Base-by-base conservation (phyloP, 177 flowering plant genomes). In the Vitis hybrid region DNA sequence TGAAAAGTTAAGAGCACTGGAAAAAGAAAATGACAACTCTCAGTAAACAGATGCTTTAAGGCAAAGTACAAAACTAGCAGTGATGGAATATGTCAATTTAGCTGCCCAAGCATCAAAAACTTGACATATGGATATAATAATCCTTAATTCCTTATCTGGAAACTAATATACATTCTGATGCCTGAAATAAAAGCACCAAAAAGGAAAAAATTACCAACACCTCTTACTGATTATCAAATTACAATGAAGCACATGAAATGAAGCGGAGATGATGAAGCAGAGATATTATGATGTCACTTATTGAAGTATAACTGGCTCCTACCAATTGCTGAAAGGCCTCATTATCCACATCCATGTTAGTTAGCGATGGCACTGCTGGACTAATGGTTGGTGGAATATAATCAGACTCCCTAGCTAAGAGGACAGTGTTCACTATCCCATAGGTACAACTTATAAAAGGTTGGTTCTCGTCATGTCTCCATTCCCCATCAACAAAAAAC, bases 401-500 rank as follows among this genome's bases (percentile, higher is more conserved):
- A 73, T 74, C 79, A 62, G 87, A 67, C 13, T 85, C 87, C 62
- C 74, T 62, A 33, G 83, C 68, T 68, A 84, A 69, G 20, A 77
- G 57, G 59, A 88, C 64, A 28, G 90, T 85, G 75, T 88, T 87
- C 62, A 85, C 89, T 11, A 76, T 62, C 17, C 90, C 92, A 75
- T 78, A 81, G 66, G 78, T 85, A 22, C 83, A 64, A 69, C 68
- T 79, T 17, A 75, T 70, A 64, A 14, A 71, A 31, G 86, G 86
- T 19, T 78, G 85, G 63, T 59, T 73, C 69, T 85, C 83, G 71
- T 88, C 92, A 71, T 88, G 87, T 38, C 81, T 72, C 90, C 89
- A 88, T 75, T 85, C 86, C 73, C 92, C 92, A 73, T 88, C 92
- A 68, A 88, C 88, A 65, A 75, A 78, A 71, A 87, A 88, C 76